Conservation (phyloP, 1,284 basidiomycete species). For the Bjerkandera adusta region DNA sequence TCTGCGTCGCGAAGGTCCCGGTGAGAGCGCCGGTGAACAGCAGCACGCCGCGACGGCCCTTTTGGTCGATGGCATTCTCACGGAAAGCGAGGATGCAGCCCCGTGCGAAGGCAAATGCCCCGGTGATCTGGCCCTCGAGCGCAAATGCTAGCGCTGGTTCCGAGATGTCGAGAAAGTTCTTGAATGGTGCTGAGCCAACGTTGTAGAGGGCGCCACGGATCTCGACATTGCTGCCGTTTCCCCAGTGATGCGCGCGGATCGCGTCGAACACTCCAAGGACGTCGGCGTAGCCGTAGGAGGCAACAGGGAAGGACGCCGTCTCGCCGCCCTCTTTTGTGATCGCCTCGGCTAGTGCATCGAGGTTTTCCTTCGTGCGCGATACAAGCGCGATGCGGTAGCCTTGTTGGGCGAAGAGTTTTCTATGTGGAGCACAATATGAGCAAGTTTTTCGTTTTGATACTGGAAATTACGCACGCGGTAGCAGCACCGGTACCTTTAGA, state of each 20-base stretch:
- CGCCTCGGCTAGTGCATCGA: conserved; percentile 53
- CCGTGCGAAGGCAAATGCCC: conserved; percentile 67
- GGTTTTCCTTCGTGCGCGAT: conserved; percentile 52
- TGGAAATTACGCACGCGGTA: conserved; percentile 62
- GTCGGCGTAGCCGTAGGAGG: conserved; percentile 51
- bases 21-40: conserved; percentile 78
- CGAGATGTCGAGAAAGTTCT: conserved; percentile 66
- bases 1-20: conserved; percentile 67
- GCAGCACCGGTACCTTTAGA: conserved; percentile 67
- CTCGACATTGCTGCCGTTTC: conserved; percentile 35
- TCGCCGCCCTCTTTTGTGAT: conserved; percentile 59
- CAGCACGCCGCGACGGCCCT: conserved; percentile 56
- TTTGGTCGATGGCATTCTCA: conserved; percentile 49
- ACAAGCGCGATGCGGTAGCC: conserved; percentile 72
- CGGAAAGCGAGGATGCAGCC: conserved; percentile 63
- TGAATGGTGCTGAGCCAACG: conserved; percentile 54
- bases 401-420: conserved; percentile 59
- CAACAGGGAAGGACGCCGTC: conserved; percentile 58
- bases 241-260: conserved; percentile 50
- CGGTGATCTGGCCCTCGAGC: conserved; percentile 55
- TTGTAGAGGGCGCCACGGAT: conserved; percentile 72
- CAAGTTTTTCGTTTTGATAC: background rate
- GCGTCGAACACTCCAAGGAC: conserved; percentile 52
- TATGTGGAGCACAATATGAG: conserved; percentile 25
- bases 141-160: conserved; percentile 50